Evolutionary conservation across 2,329 filamentous ascomycete species (phyloP), one percentile per base, ranked within the genome.

Genomic region (Pseudocercospora macadamiae): DNA sequence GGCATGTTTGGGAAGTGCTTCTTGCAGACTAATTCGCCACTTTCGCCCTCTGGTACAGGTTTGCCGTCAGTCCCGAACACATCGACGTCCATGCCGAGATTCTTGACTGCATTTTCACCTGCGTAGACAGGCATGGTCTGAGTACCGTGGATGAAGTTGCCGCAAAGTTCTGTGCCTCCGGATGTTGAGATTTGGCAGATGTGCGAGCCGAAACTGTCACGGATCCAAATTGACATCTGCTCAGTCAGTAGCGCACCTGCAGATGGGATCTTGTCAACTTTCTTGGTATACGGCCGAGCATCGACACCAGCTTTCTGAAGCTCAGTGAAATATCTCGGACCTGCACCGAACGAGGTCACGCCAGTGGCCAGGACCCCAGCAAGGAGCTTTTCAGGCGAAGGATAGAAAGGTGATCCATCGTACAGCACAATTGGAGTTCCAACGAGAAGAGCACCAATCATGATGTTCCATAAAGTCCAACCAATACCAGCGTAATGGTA

Each of bases 381-480:
- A 25, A 91, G 75, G 64, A 90, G 84, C 6, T 83, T 80, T 21
- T 76, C 79, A 1, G 84, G 75, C 61, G 89, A 83, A 0, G 90
- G 90, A 37, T 85, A 74, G 72, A 93, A 90, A 0, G 90, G 90
- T 6, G 86, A 90, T 2, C 90, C 90, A 69, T 95, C 90, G 71
- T 93, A 93, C 21, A 92, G 77, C 3, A 93, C 74, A 1, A 82
- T 78, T 4, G 83, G 80, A 0, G 80, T 79, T 5, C 89, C 89
- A 28, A 79, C 74, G 1, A 88, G 65, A 3, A 92, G 76, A 3
- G 79, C 77, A 21, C 79, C 78, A 0, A 90, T 76, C 36, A 81
- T 83, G 3, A 80, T 75, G 10, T 91, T 76, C 70, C 92, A 93
- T 89, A 95, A 93, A 73, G 93, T 93, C 90, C 90, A 93, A 0